phyloP scores from a whole-genome alignment of 352 stramenopile genomes.

The Phytophthora constricta region DNA sequence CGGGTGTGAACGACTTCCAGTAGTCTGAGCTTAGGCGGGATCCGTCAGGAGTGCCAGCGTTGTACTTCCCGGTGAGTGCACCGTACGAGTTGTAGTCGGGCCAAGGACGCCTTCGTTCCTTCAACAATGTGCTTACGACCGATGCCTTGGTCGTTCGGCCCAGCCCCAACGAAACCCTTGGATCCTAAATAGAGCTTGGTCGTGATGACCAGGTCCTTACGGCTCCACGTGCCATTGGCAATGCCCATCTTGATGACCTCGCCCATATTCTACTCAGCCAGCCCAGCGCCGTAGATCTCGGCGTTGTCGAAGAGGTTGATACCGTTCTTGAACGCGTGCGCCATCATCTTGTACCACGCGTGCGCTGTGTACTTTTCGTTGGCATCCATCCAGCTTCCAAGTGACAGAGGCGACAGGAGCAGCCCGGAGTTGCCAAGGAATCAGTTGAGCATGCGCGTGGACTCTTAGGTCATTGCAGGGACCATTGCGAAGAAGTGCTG shows the following conservation, averaged over 20 bases:
- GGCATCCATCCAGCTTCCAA: slow-evolving; percentile 37
- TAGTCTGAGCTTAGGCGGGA: slow-evolving; percentile 26
- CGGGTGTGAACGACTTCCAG: slow-evolving; percentile 6
- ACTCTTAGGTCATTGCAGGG: not conserved
- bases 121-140: slow-evolving; percentile 61
- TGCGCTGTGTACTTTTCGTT: slow-evolving; percentile 33
- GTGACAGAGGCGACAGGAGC: slow-evolving; percentile 31
- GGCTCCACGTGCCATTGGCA: slow-evolving; percentile 24
- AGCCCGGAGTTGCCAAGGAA: slow-evolving; percentile 37
- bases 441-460: slow-evolving; percentile 37
- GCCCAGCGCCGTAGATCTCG: slow-evolving; percentile 35
- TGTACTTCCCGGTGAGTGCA: slow-evolving; percentile 75
- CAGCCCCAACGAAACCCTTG: slow-evolving; percentile 10
- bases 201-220: slow-evolving; percentile 52
- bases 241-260: slow-evolving; percentile 41
- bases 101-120: slow-evolving; percentile 45
- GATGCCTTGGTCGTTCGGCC: slow-evolving; percentile 39
- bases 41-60: slow-evolving; percentile 31
- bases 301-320: slow-evolving; percentile 64
- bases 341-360: slow-evolving; percentile 34
- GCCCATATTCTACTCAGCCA: slow-evolving; percentile 40
- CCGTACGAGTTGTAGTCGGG: slow-evolving; percentile 41
- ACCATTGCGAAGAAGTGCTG: slow-evolving; percentile 1
- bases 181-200: slow-evolving; percentile 54
- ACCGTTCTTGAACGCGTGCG: slow-evolving; percentile 33